These are phyloP conservation scores for Magnaporthiopsis incrustans DNA, from an alignment of 2,329 filamentous ascomycete species.

Conservation along the genomic window DNA sequence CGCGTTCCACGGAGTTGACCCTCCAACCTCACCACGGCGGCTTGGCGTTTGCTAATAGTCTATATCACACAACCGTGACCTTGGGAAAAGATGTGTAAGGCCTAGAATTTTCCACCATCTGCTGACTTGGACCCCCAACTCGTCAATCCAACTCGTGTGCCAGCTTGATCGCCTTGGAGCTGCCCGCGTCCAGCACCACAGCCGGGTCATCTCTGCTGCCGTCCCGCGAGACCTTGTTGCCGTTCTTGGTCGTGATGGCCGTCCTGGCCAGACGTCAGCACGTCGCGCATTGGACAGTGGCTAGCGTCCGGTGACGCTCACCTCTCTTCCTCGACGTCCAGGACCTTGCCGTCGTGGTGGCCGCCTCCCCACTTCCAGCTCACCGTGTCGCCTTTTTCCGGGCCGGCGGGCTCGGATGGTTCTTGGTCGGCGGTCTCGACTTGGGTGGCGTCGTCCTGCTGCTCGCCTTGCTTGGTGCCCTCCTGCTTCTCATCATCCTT, in stretches of 20 bases:
- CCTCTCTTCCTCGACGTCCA: slow-evolving; percentile 34
- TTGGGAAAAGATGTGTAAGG: too few species aligned
- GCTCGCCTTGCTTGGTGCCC: too few species aligned
- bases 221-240: slow-evolving; percentile 31
- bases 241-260: slow-evolving; percentile 31
- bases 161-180: slow-evolving; percentile 33
- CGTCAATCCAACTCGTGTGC: slow-evolving; percentile 28
- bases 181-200: slow-evolving; percentile 33
- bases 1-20: too few species aligned
- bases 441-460: too few species aligned
- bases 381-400: slow-evolving; percentile 29
- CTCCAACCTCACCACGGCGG: too few species aligned
- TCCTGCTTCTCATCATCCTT: too few species aligned
- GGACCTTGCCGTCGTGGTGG: slow-evolving; percentile 33
- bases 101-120: too few species aligned
- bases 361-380: slow-evolving; percentile 39
- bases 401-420: slow-evolving; percentile 1
- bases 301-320: slow-evolving; percentile 17
- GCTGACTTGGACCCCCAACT: too few species aligned
- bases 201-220: slow-evolving; percentile 33
- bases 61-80: too few species aligned
- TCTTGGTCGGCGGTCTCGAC: too few species aligned
- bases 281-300: not conserved
- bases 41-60: too few species aligned
- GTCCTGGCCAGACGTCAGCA: slow-evolving; percentile 18